A percentile compares a stretch with the other conserved stretches of the same genome.
These are phyloP conservation scores for Capsicum rhomboideum DNA, from an alignment of 257 asterid species.

Conservation along the genomic window DNA sequence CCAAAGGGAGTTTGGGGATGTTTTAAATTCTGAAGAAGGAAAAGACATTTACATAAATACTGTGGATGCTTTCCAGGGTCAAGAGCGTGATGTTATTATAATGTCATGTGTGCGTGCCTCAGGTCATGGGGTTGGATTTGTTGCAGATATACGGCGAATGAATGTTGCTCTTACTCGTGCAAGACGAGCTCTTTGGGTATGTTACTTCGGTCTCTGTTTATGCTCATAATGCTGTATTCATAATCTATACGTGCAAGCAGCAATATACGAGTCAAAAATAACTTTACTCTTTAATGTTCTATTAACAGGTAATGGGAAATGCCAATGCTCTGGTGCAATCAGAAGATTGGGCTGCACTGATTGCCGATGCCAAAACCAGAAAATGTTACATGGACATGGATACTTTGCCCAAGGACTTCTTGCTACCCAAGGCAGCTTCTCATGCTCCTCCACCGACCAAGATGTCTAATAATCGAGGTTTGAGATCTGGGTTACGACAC, in stretches of 20 bases:
- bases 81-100: slow-evolving; percentile 95
- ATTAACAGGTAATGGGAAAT: slow-evolving; percentile 84
- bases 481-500: slow-evolving; percentile 64
- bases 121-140: slow-evolving; percentile 90
- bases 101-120: slow-evolving; percentile 99
- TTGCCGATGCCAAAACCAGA: slow-evolving; percentile 79
- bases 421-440: slow-evolving; percentile 39
- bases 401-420: slow-evolving; percentile 78
- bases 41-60: slow-evolving; percentile 91
- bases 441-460: slow-evolving; percentile 39
- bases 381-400: slow-evolving; percentile 89
- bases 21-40: slow-evolving; percentile 85
- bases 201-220: not conserved
- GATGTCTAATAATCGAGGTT: slow-evolving; percentile 47
- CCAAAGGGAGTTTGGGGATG: slow-evolving; percentile 86
- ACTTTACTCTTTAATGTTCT: not conserved
- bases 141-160: slow-evolving; percentile 97
- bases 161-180: slow-evolving; percentile 98
- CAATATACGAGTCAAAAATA: not conserved
- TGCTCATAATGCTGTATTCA: not conserved
- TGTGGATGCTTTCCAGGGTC: slow-evolving; percentile 99
- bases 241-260: not conserved
- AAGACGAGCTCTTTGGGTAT: slow-evolving; percentile 97
- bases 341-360: slow-evolving; percentile 93
- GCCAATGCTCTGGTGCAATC: slow-evolving; percentile 73